phyloP scores from a whole-genome alignment of 1,284 basidiomycete species.

The Cryptococcus sp. region DNA sequence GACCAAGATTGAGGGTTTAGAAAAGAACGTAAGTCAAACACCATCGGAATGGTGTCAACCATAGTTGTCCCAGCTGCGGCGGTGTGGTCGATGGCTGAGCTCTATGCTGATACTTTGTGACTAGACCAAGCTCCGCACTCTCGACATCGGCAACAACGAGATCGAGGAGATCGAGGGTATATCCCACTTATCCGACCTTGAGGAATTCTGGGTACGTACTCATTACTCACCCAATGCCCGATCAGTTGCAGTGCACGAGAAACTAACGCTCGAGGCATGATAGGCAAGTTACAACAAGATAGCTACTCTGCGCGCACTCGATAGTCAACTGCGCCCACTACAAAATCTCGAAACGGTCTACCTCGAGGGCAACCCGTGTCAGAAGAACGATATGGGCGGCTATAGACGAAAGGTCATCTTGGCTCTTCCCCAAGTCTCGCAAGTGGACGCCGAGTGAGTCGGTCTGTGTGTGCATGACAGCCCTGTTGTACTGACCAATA shows the following conservation, averaged over 20 bases:
- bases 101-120: background rate
- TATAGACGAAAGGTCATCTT: constrained; percentile 91
- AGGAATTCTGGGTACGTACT: constrained; percentile 86
- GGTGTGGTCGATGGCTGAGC: background rate
- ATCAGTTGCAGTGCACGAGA: background rate
- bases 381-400: constrained; percentile 70
- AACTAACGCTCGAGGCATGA: background rate
- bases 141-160: constrained; percentile 87
- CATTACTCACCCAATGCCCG: background rate
- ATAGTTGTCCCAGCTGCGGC: background rate
- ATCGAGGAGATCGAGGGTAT: constrained; percentile 77
- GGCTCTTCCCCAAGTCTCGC: constrained; percentile 81
- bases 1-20: constrained; percentile 78
- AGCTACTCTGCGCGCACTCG: constrained; percentile 66
- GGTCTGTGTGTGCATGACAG: no score
- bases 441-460: constrained; percentile 92
- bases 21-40: constrained; percentile 67
- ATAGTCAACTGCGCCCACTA: constrained; percentile 71
- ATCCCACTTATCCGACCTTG: constrained; percentile 70
- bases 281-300: constrained; percentile 90
- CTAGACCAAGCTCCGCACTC: constrained; percentile 75
- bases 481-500: no score
- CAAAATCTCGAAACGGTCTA: constrained; percentile 81
- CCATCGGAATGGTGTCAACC: background rate
- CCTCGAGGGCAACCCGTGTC: constrained; percentile 91